Evolutionary conservation across 2,329 filamentous ascomycete genomes (phyloP).

Genomic region (Stromatinia cepivora): DNA sequence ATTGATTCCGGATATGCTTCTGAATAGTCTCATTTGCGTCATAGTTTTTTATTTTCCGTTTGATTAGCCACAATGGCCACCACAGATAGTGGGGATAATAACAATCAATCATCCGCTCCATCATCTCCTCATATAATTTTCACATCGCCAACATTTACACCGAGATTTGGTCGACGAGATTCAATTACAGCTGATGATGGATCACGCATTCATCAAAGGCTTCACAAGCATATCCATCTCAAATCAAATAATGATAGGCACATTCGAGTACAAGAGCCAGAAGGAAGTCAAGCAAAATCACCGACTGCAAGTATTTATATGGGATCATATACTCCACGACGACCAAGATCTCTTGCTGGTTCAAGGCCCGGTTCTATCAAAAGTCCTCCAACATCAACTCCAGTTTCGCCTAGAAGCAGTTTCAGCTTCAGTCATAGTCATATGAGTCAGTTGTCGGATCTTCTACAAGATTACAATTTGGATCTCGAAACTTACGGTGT

Average conservation of each 20-base stretch:
- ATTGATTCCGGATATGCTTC: neutral
- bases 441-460: conserved; percentile 35
- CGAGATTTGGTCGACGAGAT: conserved; percentile 1
- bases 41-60: neutral
- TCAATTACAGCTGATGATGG: conserved; percentile 22
- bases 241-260: conserved; percentile 31
- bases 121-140: conserved; percentile 29
- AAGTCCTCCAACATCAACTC: conserved; percentile 33
- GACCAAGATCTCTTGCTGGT: conserved; percentile 31
- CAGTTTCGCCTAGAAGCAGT: conserved; percentile 33
- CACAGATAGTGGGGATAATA: conserved; percentile 25
- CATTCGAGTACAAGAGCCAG: conserved; percentile 35
- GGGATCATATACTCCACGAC: conserved; percentile 40
- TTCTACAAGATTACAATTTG: conserved; percentile 41
- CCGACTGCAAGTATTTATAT: conserved; percentile 39
- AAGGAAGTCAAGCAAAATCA: conserved; percentile 28
- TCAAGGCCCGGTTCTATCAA: conserved; percentile 21
- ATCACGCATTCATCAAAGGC: conserved; percentile 30
- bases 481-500: conserved; percentile 47
- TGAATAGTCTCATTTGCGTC: conserved; percentile 19
- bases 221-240: conserved; percentile 9
- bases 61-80: conserved; percentile 27
- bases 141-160: conserved; percentile 25
- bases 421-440: conserved; percentile 36
- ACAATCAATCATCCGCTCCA: conserved; percentile 6